phyloP scores from a whole-genome alignment of 208 protist species.

The Leptomonas seymouri region DNA sequence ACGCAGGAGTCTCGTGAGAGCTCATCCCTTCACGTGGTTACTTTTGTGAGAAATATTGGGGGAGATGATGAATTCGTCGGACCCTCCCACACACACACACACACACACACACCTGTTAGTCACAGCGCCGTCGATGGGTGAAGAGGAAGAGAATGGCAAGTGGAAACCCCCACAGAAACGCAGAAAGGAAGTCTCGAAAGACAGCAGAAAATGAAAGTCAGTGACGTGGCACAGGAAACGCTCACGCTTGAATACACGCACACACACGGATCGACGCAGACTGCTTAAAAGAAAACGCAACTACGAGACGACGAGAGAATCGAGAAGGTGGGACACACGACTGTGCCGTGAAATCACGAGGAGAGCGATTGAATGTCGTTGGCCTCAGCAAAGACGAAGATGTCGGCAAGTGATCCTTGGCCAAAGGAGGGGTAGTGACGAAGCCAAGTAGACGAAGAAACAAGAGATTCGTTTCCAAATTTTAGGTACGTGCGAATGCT shows the following conservation, averaged over 20 bases:
- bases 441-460: not conserved
- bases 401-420: not conserved
- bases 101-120: not conserved
- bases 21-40: slow-evolving; percentile 27
- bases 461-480: not conserved
- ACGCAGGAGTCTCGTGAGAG: not conserved
- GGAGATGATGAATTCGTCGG: too few relatives aligned
- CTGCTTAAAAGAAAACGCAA: not conserved
- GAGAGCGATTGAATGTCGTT: not conserved
- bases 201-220: not conserved
- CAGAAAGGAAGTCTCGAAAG: too few relatives aligned
- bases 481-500: too few relatives aligned
- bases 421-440: not conserved
- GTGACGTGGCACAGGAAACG: not conserved
- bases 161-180: too few relatives aligned
- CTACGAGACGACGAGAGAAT: not conserved
- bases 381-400: not conserved
- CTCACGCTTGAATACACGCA: not conserved
- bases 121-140: too few relatives aligned
- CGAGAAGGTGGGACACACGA: not conserved
- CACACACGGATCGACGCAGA: not conserved
- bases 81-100: not conserved
- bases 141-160: not conserved
- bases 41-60: not conserved
- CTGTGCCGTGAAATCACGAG: not conserved